Base-by-base conservation (phyloP, 1,284 basidiomycete genomes). In the Pseudozyma hubeiensis region DNA sequence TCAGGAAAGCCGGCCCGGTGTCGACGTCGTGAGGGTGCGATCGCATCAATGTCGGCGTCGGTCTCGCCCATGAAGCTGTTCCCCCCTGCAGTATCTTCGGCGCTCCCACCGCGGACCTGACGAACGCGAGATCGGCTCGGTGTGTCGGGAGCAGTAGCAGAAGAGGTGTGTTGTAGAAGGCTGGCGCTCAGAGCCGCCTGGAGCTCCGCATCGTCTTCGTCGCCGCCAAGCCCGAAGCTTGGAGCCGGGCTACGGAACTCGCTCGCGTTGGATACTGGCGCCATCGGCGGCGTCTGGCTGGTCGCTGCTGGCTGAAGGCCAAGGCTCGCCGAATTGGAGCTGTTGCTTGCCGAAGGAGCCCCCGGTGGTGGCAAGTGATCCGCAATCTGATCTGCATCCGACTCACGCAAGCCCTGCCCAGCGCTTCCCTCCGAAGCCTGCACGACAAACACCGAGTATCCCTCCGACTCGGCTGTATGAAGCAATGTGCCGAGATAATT, bases 401-500 rank as follows among this genome's bases (percentile, higher is more conserved):
- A 78, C 29, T 63, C 56, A 29, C 67, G 68, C 34, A 78, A 37
- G 4, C 56, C 64, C 30, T 62, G 58, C 0, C 60, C 69, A 9
- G 63, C 46, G 53, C 57, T 56, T 0, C 70, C 73, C 9, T 71
- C 63, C 9, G 58, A 47, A 16, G 76, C 63, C 9, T 65, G 56
- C 13, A 81, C 71, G 17, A 76, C 79, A 73, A 83, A 84, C 31
- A 84, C 71, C 17, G 82, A 74, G 50, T 84, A 84, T 0, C 79
- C 76, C 41, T 83, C 82, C 1, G 53, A 59, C 51, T 81, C 78
- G 7, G 77, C 67, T 5, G 77, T 67, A n/a, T 81, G 70, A 16
- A 84, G 62, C 9, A 84, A 70, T 8, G 81, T 79, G 40, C 75
- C 75, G 8, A 84, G 73, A 41, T 83, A 84, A 19, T 65, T 68